Percentiles rank a stretch among this genome's conserved stretches.
phyloP scores from a whole-genome alignment of 257 asterid genomes.

The Lavandula angustifolia region DNA sequence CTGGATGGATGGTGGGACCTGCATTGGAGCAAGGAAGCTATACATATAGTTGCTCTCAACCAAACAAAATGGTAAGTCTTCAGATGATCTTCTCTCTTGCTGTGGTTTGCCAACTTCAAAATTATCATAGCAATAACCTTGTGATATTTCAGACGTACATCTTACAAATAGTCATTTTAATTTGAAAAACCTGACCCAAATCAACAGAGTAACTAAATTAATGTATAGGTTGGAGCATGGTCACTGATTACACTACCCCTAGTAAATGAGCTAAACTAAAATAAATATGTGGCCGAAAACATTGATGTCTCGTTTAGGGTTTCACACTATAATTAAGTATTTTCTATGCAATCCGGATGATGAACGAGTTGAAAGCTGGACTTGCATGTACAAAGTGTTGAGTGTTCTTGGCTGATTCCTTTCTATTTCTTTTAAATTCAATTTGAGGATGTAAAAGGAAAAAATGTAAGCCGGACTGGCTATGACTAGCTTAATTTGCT shows the following conservation, averaged over 20 bases:
- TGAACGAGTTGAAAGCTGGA: slow-evolving; percentile 7
- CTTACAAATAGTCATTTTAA: not conserved
- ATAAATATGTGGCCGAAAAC: slow-evolving; percentile 5
- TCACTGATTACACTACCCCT: not conserved
- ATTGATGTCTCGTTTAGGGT: slow-evolving; percentile 17
- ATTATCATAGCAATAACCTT: slow-evolving; percentile 2
- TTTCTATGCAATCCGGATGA: not conserved
- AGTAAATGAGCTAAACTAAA: not conserved
- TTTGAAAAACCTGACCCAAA: slow-evolving; percentile 6
- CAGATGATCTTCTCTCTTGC: slow-evolving; percentile 9
- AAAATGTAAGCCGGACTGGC: not conserved
- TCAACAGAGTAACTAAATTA: slow-evolving; percentile 1
- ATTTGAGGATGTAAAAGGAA: not conserved
- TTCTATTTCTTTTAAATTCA: not conserved
- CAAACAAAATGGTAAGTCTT: slow-evolving; percentile 83
- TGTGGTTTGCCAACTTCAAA: slow-evolving; percentile 13
- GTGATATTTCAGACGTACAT: slow-evolving; percentile 7
- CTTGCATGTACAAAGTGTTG: slow-evolving; percentile 3
- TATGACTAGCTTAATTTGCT: not conserved
- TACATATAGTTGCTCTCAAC: slow-evolving; percentile 76
- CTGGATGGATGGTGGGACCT: slow-evolving; percentile 87
- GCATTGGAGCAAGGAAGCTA: slow-evolving; percentile 75
- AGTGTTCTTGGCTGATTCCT: slow-evolving; percentile 13
- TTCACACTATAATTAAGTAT: not conserved
- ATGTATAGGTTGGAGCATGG: slow-evolving; percentile 1